Conservation (phyloP, 306 rosid species). For the Coriaria nepalensis region DNA sequence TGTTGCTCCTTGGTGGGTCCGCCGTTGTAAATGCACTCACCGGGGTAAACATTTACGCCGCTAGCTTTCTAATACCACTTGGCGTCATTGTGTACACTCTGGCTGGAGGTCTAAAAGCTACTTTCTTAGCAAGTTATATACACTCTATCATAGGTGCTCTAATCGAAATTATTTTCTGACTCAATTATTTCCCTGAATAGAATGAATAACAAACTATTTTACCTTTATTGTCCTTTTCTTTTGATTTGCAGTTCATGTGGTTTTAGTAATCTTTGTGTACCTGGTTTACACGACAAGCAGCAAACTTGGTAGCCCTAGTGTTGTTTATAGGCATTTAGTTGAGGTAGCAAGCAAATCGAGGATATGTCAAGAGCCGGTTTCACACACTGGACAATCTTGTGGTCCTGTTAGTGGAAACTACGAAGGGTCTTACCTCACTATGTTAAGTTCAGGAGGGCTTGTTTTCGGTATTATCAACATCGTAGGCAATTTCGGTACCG, state of each 20-base stretch:
- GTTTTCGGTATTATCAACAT: constrained; percentile 81
- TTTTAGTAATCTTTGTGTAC: constrained; percentile 75
- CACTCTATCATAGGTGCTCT: constrained; percentile 83
- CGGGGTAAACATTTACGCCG: constrained; percentile 85
- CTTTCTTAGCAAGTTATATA: constrained; percentile 91
- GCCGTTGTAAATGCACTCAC: constrained; percentile 89
- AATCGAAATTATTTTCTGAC: constrained; percentile 1
- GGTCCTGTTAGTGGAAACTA: constrained; percentile 82
- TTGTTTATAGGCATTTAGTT: constrained; percentile 42
- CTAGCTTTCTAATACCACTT: constrained; percentile 88
- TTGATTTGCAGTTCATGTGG: constrained; percentile 61
- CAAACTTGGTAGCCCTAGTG: constrained; percentile 72
- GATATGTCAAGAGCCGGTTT: constrained; percentile 55
- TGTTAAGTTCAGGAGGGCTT: constrained; percentile 89
- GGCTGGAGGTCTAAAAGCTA: constrained; percentile 94
- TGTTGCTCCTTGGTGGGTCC: constrained; percentile 94
- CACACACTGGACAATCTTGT: constrained; percentile 84
- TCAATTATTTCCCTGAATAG: not conserved
- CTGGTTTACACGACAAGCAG: constrained; percentile 72
- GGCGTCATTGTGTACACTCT: constrained; percentile 86
- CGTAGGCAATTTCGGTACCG: constrained; percentile 85
- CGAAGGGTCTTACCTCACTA: constrained; percentile 73
- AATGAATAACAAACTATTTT: constrained; percentile 3
- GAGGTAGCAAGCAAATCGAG: constrained; percentile 74
- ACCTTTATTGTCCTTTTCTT: constrained; percentile 6